Conservation (phyloP, 2,329 filamentous ascomycete genomes). For the Eurotiales sp. region DNA sequence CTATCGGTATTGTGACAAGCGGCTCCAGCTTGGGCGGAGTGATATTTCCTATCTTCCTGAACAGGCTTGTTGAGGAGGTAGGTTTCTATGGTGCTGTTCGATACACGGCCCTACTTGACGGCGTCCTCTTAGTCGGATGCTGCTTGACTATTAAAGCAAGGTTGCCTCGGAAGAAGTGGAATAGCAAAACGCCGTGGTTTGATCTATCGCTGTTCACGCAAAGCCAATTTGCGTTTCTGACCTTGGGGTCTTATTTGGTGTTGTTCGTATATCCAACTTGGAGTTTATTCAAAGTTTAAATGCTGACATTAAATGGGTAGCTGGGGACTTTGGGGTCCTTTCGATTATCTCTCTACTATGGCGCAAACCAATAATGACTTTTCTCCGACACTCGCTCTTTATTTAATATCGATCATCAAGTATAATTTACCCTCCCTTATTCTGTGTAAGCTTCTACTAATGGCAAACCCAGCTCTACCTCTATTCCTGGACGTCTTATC, state of each 20-base stretch:
- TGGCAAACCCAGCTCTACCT: constrained; percentile 19
- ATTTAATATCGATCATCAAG: constrained; percentile 27
- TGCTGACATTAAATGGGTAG: constrained; percentile 13
- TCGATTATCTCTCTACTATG: constrained; percentile 23
- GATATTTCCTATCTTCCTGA: constrained; percentile 23
- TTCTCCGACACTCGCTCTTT: constrained; percentile 20
- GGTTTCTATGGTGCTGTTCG: constrained; percentile 21
- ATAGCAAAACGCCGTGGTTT: constrained; percentile 24
- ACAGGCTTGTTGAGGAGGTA: constrained; percentile 16
- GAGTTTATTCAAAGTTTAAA: constrained; percentile 8
- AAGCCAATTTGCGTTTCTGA: constrained; percentile 23
- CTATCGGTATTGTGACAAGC: constrained; percentile 51
- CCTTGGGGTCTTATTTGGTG: constrained; percentile 23
- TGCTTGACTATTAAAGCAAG: constrained; percentile 22
- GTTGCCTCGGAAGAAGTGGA: constrained; percentile 27
- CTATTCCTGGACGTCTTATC: constrained; percentile 24
- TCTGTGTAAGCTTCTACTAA: background rate
- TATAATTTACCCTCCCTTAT: constrained; percentile 2
- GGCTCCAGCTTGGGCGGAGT: constrained; percentile 32
- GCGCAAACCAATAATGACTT: constrained; percentile 18
- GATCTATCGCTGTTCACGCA: constrained; percentile 24
- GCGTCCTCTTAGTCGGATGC: constrained; percentile 17
- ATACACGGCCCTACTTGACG: constrained; percentile 22
- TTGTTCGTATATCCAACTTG: constrained; percentile 19
- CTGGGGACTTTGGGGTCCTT: constrained; percentile 25